Conservation (phyloP, 225 moss, liverwort and hornwort genomes). For the Asterella californica region DNA sequence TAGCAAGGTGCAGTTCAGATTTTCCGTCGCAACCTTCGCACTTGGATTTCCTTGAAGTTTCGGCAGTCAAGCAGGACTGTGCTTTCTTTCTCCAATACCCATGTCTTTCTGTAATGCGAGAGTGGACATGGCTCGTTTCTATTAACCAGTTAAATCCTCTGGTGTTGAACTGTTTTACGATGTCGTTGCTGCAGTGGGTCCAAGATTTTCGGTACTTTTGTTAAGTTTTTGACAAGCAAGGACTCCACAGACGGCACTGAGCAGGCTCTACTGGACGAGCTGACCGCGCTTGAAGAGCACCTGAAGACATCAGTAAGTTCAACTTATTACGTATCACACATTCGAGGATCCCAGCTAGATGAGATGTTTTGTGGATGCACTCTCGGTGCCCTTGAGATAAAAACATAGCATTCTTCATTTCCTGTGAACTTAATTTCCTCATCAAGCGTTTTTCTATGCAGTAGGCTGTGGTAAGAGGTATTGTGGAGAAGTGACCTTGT, state of each 20-base stretch:
- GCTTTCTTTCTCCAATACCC: not conserved
- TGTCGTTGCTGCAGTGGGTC: constrained; percentile 49
- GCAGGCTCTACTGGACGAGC: constrained; percentile 59
- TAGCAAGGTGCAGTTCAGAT: not conserved
- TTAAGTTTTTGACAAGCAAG: constrained; percentile 80
- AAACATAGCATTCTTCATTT: too few species aligned
- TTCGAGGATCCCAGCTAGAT: not conserved
- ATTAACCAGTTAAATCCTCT: not conserved
- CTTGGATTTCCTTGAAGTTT: too few species aligned
- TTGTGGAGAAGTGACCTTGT: not conserved
- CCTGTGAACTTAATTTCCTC: not conserved
- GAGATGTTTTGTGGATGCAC: not conserved
- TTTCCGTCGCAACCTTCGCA: not conserved
- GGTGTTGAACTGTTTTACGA: not conserved
- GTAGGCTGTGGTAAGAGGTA: not conserved
- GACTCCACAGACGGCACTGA: constrained; percentile 73
- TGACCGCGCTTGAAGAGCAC: constrained; percentile 57
- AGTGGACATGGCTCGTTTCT: not conserved
- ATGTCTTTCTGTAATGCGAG: not conserved
- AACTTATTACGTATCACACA: not conserved
- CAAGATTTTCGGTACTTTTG: constrained; percentile 68
- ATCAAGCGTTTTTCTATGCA: not conserved
- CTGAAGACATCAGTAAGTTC: constrained; percentile 64
- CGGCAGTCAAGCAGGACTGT: not conserved
- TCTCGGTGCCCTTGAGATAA: too few species aligned